phyloP scores from a whole-genome alignment of 192 early-diverging fungal genomes.

The Nowakowskiella sp. region DNA sequence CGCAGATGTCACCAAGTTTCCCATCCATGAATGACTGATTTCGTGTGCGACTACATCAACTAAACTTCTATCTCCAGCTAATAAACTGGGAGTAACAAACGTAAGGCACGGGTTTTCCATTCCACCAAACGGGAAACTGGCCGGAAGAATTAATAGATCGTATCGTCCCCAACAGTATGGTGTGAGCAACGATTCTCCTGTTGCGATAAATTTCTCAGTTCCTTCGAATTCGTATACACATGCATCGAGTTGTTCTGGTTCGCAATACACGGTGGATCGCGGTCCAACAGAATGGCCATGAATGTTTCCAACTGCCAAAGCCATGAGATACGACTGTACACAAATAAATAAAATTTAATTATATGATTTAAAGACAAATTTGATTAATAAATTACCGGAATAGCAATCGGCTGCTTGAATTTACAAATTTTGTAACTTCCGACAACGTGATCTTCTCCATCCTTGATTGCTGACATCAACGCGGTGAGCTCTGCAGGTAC shows the following conservation, averaged over 20 bases:
- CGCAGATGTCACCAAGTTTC: slow-evolving; percentile 34
- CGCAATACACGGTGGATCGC: slow-evolving; percentile 91
- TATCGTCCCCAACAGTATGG: slow-evolving; percentile 96
- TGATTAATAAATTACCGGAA: slow-evolving; percentile 59
- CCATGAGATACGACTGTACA: slow-evolving; percentile 75
- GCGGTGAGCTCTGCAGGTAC: slow-evolving; percentile 73
- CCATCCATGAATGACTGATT: slow-evolving; percentile 80
- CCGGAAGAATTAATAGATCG: slow-evolving; percentile 49
- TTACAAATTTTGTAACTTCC: slow-evolving; percentile 52
- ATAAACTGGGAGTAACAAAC: slow-evolving; percentile 93
- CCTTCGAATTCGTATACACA: slow-evolving; percentile 91
- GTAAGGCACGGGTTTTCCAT: slow-evolving; percentile 99
- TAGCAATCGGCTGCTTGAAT: slow-evolving; percentile 80
- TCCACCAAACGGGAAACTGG: slow-evolving; percentile 45
- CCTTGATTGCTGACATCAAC: slow-evolving; percentile 84
- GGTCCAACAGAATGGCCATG: slow-evolving; percentile 75
- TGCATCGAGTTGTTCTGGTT: slow-evolving; percentile 79
- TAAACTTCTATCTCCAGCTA: slow-evolving; percentile 88
- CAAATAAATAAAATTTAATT: slow-evolving; percentile 10
- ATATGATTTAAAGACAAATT: slow-evolving; percentile 1
- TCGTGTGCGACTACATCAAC: slow-evolving; percentile 96
- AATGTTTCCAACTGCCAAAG: slow-evolving; percentile 87
- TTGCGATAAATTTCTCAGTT: slow-evolving; percentile 46
- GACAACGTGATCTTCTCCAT: slow-evolving; percentile 42
- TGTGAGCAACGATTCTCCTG: slow-evolving; percentile 58